A percentile compares a stretch with the other conserved stretches of the same genome.
Conservation (phyloP, 768 basidiomycete genomes). For the Suillus subluteus region DNA sequence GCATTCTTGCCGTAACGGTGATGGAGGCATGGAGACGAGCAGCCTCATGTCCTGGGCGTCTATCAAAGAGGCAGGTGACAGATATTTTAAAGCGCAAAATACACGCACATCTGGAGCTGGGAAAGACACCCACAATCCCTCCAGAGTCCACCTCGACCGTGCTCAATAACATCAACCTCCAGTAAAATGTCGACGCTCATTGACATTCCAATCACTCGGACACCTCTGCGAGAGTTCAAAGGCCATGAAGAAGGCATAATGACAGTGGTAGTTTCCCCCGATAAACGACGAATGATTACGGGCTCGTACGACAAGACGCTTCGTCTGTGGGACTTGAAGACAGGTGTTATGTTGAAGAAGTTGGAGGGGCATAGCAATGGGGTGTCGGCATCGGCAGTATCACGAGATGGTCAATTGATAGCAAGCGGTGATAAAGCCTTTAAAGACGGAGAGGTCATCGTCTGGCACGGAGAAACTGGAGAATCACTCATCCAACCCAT, state of each 20-base stretch:
- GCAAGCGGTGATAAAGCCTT: background rate
- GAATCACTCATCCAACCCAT: no score
- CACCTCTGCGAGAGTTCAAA: background rate
- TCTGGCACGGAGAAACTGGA: no score
- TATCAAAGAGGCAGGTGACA: background rate
- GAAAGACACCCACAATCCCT: background rate
- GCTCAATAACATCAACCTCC: background rate
- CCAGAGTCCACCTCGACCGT: background rate
- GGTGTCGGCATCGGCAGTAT: no score
- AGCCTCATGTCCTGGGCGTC: background rate
- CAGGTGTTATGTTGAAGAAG: background rate
- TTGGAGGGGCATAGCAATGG: background rate
- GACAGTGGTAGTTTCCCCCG: background rate
- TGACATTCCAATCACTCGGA: background rate
- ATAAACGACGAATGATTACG: background rate
- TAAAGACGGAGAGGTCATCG: no score
- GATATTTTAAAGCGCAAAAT: background rate
- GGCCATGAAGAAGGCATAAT: rapidly evolving
- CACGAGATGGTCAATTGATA: background rate
- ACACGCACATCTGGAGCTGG: background rate
- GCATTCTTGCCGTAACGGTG: no score
- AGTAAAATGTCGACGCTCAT: background rate
- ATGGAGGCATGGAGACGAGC: background rate
- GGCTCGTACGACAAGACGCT: background rate
- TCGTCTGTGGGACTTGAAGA: background rate